These are phyloP conservation scores for Solanum sitiens DNA, from an alignment of 257 asterid genomes.

Conservation along the genomic window DNA sequence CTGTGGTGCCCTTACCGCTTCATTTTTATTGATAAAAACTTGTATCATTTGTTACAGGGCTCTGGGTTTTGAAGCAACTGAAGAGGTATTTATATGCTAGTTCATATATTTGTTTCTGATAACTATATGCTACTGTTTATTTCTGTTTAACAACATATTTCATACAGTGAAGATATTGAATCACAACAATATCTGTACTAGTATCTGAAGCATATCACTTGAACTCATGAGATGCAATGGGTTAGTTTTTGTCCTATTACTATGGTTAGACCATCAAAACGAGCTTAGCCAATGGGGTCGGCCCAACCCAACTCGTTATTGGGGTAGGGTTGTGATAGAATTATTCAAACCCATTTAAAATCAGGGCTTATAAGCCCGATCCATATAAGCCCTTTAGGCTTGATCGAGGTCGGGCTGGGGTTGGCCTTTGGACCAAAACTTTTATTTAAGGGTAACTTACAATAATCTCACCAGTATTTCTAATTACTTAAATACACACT, in stretches of 20 bases:
- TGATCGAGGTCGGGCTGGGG: no score
- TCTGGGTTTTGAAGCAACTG: constrained; percentile 92
- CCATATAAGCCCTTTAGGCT: no score
- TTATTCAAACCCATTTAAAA: no score
- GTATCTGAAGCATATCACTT: neutral
- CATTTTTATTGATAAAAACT: neutral
- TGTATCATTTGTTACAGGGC: constrained; percentile 53
- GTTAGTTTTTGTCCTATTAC: neutral
- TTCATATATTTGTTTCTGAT: neutral
- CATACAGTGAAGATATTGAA: neutral
- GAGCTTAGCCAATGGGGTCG: no score
- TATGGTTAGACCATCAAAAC: no score
- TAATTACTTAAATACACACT: no score
- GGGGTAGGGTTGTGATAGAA: no score
- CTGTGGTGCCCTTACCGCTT: neutral
- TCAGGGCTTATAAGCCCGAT: no score
- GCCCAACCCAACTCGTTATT: no score
- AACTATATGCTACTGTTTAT: neutral
- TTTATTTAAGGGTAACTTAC: no score
- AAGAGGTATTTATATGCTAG: constrained; percentile 47
- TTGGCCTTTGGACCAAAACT: no score
- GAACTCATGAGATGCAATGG: neutral
- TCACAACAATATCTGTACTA: neutral
- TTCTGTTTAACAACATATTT: neutral
- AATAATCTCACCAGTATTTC: no score